Evolutionary conservation across 352 stramenopile genomes (phyloP).

Genomic region (Lagenidium giganteum): DNA sequence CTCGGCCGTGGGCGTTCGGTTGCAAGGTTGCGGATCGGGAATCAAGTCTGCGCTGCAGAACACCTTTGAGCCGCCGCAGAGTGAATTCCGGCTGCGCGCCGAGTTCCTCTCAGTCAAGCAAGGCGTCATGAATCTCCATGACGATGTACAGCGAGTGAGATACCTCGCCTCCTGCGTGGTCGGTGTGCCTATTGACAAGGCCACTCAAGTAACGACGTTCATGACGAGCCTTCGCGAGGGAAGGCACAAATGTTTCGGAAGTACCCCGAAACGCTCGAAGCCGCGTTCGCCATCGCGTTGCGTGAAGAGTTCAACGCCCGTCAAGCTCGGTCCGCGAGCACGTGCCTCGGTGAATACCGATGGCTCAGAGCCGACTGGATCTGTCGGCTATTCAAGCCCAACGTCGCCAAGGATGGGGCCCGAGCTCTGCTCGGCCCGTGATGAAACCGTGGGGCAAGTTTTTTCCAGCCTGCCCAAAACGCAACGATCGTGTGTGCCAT

Average conservation of each 20-base stretch:
- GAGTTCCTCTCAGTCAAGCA: conserved; percentile 10
- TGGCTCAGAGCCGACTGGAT: too few species aligned
- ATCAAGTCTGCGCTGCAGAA: too few species aligned
- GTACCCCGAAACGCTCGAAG: conserved; percentile 8
- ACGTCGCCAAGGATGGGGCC: too few species aligned
- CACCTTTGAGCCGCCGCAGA: conserved; percentile 10
- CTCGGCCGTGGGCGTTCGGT: too few species aligned
- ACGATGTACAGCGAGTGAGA: conserved; percentile 7
- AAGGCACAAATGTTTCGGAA: conserved; percentile 7
- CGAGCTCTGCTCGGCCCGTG: too few species aligned
- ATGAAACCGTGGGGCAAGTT: too few species aligned
- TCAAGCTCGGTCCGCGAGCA: too few species aligned
- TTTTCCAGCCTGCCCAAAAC: too few species aligned
- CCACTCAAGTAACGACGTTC: conserved; percentile 8
- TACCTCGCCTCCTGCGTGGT: conserved; percentile 9
- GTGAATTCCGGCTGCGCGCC: conserved; percentile 5
- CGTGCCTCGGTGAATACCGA: too few species aligned
- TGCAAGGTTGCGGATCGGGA: too few species aligned
- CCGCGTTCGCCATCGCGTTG: conserved; percentile 1
- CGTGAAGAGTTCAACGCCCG: conserved; percentile 10
- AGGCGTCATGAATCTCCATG: conserved; percentile 9
- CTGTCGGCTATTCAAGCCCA: too few species aligned
- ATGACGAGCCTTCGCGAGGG: conserved; percentile 7
- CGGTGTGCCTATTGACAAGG: background rate
- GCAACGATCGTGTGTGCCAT: too few species aligned